These are phyloP conservation scores for Plasmodium knowlesi DNA, from an alignment of 169 alveolate genomes.

Conservation along the genomic window DNA sequence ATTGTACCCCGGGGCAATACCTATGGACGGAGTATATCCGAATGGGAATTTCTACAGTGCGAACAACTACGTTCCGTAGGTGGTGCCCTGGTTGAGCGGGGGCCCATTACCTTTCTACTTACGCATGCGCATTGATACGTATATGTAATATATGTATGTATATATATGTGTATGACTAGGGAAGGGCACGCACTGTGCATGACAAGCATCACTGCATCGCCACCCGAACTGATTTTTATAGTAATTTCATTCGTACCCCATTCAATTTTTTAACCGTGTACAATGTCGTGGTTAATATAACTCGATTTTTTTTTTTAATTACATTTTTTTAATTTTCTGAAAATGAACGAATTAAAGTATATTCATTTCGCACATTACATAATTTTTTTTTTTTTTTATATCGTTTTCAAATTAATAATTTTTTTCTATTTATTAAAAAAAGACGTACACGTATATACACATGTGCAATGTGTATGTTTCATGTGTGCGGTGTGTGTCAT, in stretches of 20 bases:
- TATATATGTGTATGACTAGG: neutral
- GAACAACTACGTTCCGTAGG: slow-evolving; percentile 24
- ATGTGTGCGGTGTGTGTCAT: neutral
- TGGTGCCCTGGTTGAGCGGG: neutral
- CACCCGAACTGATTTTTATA: slow-evolving; percentile 6
- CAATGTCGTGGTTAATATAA: neutral
- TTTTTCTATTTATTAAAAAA: neutral
- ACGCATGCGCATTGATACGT: neutral
- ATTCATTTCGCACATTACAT: neutral
- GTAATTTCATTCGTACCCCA: slow-evolving; percentile 10
- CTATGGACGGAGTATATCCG: slow-evolving; percentile 46
- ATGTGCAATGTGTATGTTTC: neutral
- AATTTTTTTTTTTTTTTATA: neutral
- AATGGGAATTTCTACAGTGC: slow-evolving; percentile 35
- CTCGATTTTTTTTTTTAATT: neutral
- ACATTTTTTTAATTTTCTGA: neutral
- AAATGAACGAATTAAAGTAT: neutral
- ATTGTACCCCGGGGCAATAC: slow-evolving; percentile 19
- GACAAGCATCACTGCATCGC: neutral
- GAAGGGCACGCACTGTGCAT: neutral
- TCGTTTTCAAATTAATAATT: neutral
- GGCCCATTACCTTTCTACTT: neutral
- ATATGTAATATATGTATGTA: neutral
- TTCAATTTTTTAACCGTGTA: neutral
- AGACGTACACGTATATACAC: slow-evolving; percentile 4